Evolutionary conservation across 1,139 yeast species (phyloP).

Genomic region (Candida buenavistaensis): DNA sequence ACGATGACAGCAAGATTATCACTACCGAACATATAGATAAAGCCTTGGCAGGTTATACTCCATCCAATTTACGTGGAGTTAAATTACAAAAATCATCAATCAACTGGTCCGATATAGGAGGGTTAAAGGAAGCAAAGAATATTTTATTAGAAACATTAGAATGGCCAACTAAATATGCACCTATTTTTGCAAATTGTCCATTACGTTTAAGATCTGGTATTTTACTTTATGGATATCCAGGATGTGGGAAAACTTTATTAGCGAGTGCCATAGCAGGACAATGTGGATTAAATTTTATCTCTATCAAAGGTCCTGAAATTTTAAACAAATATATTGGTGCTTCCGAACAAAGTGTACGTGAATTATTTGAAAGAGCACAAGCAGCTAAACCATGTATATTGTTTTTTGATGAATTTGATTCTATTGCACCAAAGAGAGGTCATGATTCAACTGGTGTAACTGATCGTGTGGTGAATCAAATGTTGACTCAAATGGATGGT

Average conservation of each 20-base stretch:
- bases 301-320: constrained; percentile 95
- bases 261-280: constrained; percentile 95
- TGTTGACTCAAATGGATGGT: constrained; percentile 98
- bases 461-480: constrained; percentile 94
- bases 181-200: constrained; percentile 87
- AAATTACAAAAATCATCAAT: constrained; percentile 76
- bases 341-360: constrained; percentile 92
- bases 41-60: constrained; percentile 69
- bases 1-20: constrained; percentile 13
- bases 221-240: constrained; percentile 91
- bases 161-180: constrained; percentile 97
- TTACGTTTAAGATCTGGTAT: constrained; percentile 86
- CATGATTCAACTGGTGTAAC: constrained; percentile 98
- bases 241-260: constrained; percentile 92
- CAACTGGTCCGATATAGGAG: constrained; percentile 90
- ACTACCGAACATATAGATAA: constrained; percentile 44
- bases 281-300: constrained; percentile 90
- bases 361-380: constrained; percentile 89
- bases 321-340: constrained; percentile 97
- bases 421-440: constrained; percentile 97
- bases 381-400: constrained; percentile 92
- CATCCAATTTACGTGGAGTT: constrained; percentile 83
- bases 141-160: constrained; percentile 83
- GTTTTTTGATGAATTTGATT: constrained; percentile 95
- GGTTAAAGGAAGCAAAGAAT: constrained; percentile 72